Conservation (phyloP, 176 grass and related monocot genomes). For the Pontederia paniculata region DNA sequence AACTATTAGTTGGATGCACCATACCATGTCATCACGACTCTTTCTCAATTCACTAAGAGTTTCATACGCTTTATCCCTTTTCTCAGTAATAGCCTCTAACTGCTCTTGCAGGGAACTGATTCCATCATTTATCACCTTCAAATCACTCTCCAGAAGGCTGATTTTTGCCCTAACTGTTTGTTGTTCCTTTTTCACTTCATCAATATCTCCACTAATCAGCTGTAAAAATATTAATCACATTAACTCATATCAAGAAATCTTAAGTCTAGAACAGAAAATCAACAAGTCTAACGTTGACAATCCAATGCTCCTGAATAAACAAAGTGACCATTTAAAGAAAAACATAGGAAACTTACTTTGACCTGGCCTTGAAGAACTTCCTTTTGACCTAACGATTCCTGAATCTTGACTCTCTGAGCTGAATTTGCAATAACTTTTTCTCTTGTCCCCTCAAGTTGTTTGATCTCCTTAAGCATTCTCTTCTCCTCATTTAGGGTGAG, state of each 20-base stretch:
- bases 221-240: slow-evolving; percentile 14
- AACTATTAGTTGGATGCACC: neutral
- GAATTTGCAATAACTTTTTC: slow-evolving; percentile 57
- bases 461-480: slow-evolving; percentile 74
- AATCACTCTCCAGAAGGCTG: slow-evolving; percentile 46
- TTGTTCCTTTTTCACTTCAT: slow-evolving; percentile 53
- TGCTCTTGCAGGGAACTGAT: slow-evolving; percentile 39
- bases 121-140: slow-evolving; percentile 31
- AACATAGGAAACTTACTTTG: slow-evolving; percentile 46
- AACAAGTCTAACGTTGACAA: neutral
- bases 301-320: neutral
- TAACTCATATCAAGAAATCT: neutral
- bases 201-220: slow-evolving; percentile 40
- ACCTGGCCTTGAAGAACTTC: slow-evolving; percentile 75
- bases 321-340: slow-evolving; percentile 1
- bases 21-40: slow-evolving; percentile 27
- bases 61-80: slow-evolving; percentile 51
- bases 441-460: slow-evolving; percentile 77
- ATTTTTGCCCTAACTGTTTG: slow-evolving; percentile 54
- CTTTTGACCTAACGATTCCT: slow-evolving; percentile 75
- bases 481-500: slow-evolving; percentile 79
- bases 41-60: slow-evolving; percentile 33
- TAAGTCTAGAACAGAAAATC: neutral
- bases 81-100: slow-evolving; percentile 30
- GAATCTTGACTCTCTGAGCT: slow-evolving; percentile 62